A percentile compares a stretch with the other conserved stretches of the same genome.
phyloP scores from a whole-genome alignment of 2,329 filamentous ascomycete species.

The Pestalotiopsis sp. region DNA sequence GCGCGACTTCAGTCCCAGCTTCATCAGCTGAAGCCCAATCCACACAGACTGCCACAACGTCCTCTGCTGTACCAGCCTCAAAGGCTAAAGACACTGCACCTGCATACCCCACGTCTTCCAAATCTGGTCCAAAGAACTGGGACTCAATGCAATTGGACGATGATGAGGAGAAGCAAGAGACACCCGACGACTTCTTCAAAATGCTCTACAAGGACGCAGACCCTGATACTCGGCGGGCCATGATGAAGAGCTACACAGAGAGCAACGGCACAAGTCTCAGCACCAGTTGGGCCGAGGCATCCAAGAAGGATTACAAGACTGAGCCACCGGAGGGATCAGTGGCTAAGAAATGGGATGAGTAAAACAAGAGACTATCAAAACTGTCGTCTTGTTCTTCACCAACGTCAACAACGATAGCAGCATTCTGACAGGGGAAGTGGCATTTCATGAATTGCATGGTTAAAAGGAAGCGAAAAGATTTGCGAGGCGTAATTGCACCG shows the following conservation, averaged over 20 bases:
- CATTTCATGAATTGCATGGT: not conserved
- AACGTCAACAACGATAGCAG: not conserved
- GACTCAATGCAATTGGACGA: conserved; percentile 68
- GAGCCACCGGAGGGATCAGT: conserved; percentile 77
- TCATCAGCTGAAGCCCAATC: not conserved
- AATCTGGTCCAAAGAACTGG: conserved; percentile 86
- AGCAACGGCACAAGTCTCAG: conserved; percentile 92
- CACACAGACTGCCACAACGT: conserved; percentile 14
- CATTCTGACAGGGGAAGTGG: not conserved
- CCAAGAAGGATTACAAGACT: conserved; percentile 70
- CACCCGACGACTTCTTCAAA: conserved; percentile 87
- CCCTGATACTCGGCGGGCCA: conserved; percentile 82
- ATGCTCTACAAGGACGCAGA: conserved; percentile 78
- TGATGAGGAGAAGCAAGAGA: conserved; percentile 56
- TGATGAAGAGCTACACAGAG: conserved; percentile 97
- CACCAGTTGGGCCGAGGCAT: conserved; percentile 89
- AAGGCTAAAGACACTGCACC: conserved; percentile 42
- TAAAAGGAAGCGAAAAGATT: not conserved
- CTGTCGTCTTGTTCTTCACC: too few species aligned
- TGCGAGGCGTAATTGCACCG: not conserved
- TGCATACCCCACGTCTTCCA: conserved; percentile 85
- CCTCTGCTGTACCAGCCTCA: conserved; percentile 37
- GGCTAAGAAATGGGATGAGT: conserved; percentile 67
- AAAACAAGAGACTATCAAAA: not conserved
- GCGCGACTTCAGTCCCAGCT: not conserved